Conservation (phyloP, 768 basidiomycete species). For the Omphalotus guepiniiformis region DNA sequence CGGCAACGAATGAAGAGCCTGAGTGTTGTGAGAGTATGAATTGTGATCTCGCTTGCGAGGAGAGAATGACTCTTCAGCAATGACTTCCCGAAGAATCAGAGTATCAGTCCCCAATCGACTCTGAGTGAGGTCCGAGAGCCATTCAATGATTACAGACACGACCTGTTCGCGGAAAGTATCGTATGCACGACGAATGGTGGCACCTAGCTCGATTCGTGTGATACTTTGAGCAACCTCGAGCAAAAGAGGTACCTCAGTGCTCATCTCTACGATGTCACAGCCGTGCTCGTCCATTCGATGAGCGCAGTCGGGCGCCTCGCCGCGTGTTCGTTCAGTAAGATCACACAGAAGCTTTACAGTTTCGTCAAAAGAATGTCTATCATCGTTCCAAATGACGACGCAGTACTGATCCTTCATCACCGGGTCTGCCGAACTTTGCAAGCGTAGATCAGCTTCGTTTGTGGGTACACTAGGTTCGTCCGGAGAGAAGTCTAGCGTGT, state of each 20-base stretch:
- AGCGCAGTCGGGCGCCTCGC: conserved; percentile 54
- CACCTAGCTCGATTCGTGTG: conserved; percentile 84
- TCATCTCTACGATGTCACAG: conserved; percentile 80
- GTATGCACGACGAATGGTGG: conserved; percentile 81
- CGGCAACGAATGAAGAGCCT: conserved; percentile 33
- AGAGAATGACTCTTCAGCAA: conserved; percentile 64
- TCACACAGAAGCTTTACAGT: conserved; percentile 72
- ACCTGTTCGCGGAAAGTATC: conserved; percentile 90
- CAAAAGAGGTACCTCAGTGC: conserved; percentile 45
- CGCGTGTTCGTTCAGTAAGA: conserved; percentile 43
- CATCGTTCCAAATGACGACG: conserved; percentile 92
- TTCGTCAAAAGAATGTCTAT: conserved; percentile 92
- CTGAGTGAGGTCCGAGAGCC: conserved; percentile 78
- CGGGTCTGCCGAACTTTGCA: conserved; percentile 74
- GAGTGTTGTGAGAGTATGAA: conserved; percentile 35
- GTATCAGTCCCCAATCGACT: conserved; percentile 66
- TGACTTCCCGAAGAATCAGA: conserved; percentile 64
- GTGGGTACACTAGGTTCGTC: conserved; percentile 68
- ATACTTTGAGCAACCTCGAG: conserved; percentile 79
- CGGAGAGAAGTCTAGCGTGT: conserved; percentile 78
- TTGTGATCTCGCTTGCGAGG: conserved; percentile 52
- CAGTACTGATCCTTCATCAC: conserved; percentile 77
- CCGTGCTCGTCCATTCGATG: conserved; percentile 73
- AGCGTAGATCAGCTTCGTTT: conserved; percentile 64
- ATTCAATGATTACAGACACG: conserved; percentile 78